Evolutionary conservation across 768 basidiomycete species (phyloP), one percentile per base, ranked within the genome.

Genomic region (Termitomyces sp.): DNA sequence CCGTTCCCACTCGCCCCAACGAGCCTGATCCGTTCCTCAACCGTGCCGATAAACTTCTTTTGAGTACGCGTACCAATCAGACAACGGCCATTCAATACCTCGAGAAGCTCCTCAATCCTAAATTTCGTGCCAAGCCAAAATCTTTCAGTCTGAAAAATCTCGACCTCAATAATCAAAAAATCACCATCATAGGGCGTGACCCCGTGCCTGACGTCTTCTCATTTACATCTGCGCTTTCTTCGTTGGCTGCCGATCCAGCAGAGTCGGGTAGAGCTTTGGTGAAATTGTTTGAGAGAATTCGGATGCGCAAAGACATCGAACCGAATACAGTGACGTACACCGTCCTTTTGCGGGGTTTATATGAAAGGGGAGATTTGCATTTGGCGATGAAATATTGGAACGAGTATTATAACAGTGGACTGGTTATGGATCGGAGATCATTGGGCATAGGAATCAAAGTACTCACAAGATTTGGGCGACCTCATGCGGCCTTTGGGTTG

Each of bases 361-460:
- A 85, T 13, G 68, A 70, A 12, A 79, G 80, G 47, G 61, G 70
- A 27, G 74, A 76, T 14, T 69, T 67, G 54, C 49, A 64, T 7
- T 65, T 71, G 2, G 85, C 86, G 0, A 64, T 74, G 37, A 61
- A 61, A 1, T 68, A 76, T 26, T 85, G 81, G 81, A 64, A 72
- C 27, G 68, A 71, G 47, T 72, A 84, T 12, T 46, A 71, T 3
- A 66, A 67, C 14, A 67, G 69, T 4, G 69, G 70, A 12, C 50
- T 75, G 26, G 57, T 57, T 4, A 61, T 87, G 18, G 84, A 87
- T 59, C 67, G 70, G 9, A 65, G 75, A 16, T 76, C 80, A 1
- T 67, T 89, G 39, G 75, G 75, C 0, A 72, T 74, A 0, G 86
- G 85, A 3, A 59, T 86, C 16, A 76, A 80, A 55, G 73, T 81